phyloP scores from a whole-genome alignment of 257 asterid genomes.

The Nicotiana noctiflora region DNA sequence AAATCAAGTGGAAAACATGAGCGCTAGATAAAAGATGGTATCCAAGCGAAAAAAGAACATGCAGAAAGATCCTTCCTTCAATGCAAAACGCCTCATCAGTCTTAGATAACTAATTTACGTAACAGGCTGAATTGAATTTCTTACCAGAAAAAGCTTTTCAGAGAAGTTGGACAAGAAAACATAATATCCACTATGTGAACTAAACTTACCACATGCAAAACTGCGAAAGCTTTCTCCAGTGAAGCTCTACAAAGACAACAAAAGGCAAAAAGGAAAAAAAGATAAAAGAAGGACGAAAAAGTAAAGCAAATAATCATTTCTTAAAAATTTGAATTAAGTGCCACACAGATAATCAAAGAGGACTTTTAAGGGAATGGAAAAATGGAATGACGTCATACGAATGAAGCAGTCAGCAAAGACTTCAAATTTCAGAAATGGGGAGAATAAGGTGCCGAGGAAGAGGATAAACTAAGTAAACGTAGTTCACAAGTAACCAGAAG shows the following conservation, averaged over 20 bases:
- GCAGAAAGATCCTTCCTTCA: neutral
- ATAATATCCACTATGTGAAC: neutral
- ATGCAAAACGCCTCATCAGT: neutral
- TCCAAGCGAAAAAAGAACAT: neutral
- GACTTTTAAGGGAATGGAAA: neutral
- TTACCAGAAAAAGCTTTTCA: neutral
- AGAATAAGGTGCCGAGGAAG: neutral
- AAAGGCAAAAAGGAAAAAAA: neutral
- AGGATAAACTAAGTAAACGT: neutral
- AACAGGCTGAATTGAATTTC: neutral
- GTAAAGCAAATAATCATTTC: neutral
- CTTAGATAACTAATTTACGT: neutral
- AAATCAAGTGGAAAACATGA: neutral
- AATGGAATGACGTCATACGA: neutral
- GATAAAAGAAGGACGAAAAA: neutral
- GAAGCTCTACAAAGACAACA: neutral
- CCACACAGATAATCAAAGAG: too few relatives aligned
- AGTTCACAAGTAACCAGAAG: conserved; percentile 1
- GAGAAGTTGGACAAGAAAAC: neutral
- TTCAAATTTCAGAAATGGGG: neutral
- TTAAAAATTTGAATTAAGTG: neutral
- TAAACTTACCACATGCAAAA: neutral
- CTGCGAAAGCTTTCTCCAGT: neutral
- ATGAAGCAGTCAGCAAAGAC: neutral
- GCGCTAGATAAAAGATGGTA: neutral